These are phyloP conservation scores for Plectranthus barbatus DNA, from an alignment of 257 asterid genomes.

Conservation along the genomic window DNA sequence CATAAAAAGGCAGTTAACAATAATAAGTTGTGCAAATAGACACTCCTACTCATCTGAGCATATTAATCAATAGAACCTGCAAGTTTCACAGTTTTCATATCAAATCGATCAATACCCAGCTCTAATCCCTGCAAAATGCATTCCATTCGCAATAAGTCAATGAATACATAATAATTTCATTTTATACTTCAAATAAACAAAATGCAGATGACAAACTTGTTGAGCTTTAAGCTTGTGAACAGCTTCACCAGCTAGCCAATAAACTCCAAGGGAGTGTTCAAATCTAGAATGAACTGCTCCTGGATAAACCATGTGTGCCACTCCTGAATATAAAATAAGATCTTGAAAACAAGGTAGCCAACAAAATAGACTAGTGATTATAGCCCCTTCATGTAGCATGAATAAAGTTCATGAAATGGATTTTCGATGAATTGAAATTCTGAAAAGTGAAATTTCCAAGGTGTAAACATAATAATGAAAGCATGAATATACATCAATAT, in stretches of 20 bases:
- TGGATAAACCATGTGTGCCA: slow-evolving; percentile 84
- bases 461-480: not conserved
- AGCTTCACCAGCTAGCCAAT: slow-evolving; percentile 88
- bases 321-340: slow-evolving; percentile 36
- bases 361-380: not conserved
- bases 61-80: slow-evolving; percentile 45
- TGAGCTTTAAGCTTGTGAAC: slow-evolving; percentile 58
- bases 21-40: slow-evolving; percentile 10
- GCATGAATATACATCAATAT: no score
- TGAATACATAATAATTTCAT: not conserved
- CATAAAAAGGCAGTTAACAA: slow-evolving; percentile 11
- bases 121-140: slow-evolving; percentile 60
- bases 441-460: not conserved
- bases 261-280: slow-evolving; percentile 93
- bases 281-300: slow-evolving; percentile 87
- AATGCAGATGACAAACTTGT: slow-evolving; percentile 42
- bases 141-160: not conserved
- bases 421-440: not conserved
- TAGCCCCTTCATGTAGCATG: not conserved
- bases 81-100: slow-evolving; percentile 73
- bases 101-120: slow-evolving; percentile 82
- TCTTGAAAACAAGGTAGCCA: not conserved
- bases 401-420: not conserved
- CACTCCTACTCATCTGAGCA: slow-evolving; percentile 1
- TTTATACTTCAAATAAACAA: slow-evolving; percentile 2